Percentiles rank a stretch among this genome's conserved stretches.
These are phyloP conservation scores for Xerocomellus dryophilus DNA, from an alignment of 768 basidiomycete genomes.

Conservation along the genomic window DNA sequence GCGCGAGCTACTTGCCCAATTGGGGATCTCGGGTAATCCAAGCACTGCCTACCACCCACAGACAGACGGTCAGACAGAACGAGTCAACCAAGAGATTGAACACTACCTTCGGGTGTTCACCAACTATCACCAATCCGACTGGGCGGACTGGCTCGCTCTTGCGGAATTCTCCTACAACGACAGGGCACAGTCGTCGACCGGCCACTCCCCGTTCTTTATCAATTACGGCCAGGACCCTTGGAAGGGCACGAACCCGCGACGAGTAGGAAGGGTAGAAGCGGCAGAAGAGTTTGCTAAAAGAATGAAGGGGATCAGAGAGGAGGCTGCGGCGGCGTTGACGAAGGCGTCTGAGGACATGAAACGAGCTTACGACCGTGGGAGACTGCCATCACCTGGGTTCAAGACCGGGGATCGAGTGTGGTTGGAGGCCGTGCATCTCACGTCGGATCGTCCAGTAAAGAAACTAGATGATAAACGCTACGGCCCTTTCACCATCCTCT, in stretches of 20 bases:
- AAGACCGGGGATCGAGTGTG: slow-evolving; percentile 24
- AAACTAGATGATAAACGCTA: slow-evolving; percentile 11
- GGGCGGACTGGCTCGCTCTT: slow-evolving; percentile 32
- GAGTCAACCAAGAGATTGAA: slow-evolving; percentile 40
- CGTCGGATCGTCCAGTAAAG: slow-evolving; percentile 21
- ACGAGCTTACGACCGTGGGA: slow-evolving; percentile 12
- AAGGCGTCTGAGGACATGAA: slow-evolving; percentile 29
- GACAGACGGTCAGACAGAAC: slow-evolving; percentile 42
- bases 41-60: slow-evolving; percentile 46
- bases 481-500: slow-evolving; percentile 28
- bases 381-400: neutral
- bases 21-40: slow-evolving; percentile 33
- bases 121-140: slow-evolving; percentile 34
- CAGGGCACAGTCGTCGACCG: slow-evolving; percentile 25
- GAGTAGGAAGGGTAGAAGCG: slow-evolving; percentile 1
- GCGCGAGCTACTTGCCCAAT: slow-evolving; percentile 22
- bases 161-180: slow-evolving; percentile 38
- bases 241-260: neutral
- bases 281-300: slow-evolving; percentile 5
- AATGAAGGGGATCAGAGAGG: neutral
- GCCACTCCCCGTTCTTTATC: slow-evolving; percentile 21
- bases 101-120: slow-evolving; percentile 36
- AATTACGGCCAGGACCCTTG: slow-evolving; percentile 18
- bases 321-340: slow-evolving; percentile 7
- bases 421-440: slow-evolving; percentile 27